A percentile compares a stretch with the other conserved stretches of the same genome.
Evolutionary conservation across 2,329 filamentous ascomycete species (phyloP).

Genomic region (Exophiala spinifera): DNA sequence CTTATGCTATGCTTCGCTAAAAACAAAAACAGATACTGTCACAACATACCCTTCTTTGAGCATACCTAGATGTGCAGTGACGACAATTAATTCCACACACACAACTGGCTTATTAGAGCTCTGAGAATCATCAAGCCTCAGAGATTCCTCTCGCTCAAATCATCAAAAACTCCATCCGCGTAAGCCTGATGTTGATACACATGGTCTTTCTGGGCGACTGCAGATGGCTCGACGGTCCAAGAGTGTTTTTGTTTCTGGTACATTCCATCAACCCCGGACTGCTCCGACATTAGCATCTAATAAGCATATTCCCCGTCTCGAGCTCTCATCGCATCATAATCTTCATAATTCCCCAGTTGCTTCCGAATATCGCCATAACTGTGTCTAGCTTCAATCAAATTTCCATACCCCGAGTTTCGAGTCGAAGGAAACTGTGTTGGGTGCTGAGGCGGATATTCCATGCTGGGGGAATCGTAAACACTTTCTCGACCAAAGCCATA

Average conservation of each 20-base stretch:
- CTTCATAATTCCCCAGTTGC: conserved; percentile 20
- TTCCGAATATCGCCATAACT: conserved; percentile 25
- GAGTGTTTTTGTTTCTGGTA: neutral
- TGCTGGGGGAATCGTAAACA: conserved; percentile 59
- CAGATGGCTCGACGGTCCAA: too few species aligned
- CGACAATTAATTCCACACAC: too few species aligned
- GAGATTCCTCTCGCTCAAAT: too few species aligned
- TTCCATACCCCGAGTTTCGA: conserved; percentile 15
- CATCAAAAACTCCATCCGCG: too few species aligned
- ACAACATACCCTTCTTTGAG: too few species aligned
- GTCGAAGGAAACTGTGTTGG: conserved; percentile 12
- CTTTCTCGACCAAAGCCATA: conserved; percentile 51
- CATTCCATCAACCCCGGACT: neutral
- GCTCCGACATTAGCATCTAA: conserved; percentile 2
- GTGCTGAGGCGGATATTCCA: conserved; percentile 21
- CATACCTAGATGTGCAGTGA: too few species aligned
- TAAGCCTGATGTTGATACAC: too few species aligned
- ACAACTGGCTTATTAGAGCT: too few species aligned
- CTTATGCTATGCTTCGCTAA: too few species aligned
- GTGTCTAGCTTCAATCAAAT: conserved; percentile 13
- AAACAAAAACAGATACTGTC: too few species aligned
- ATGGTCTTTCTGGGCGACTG: too few species aligned
- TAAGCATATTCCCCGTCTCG: conserved; percentile 22
- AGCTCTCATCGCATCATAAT: conserved; percentile 18
- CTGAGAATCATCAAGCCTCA: too few species aligned